These are phyloP conservation scores for Rhinocladiella mackenziei DNA, from an alignment of 2,329 filamentous ascomycete species.

Conservation along the genomic window DNA sequence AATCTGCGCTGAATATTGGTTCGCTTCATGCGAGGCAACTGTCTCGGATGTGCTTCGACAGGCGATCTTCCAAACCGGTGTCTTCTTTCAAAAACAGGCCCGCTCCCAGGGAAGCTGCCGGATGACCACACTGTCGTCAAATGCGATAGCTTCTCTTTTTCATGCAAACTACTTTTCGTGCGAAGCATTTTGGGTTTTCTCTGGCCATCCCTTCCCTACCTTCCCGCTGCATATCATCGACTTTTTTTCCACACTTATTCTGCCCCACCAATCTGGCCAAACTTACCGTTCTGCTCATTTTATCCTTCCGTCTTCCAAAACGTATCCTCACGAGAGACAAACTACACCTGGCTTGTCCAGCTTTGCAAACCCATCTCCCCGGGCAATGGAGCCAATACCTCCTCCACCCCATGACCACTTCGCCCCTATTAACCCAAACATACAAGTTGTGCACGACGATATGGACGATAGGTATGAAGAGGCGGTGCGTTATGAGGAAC, in stretches of 20 bases:
- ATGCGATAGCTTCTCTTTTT: too few relatives aligned
- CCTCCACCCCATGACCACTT: slow-evolving; percentile 21
- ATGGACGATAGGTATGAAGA: slow-evolving; percentile 9
- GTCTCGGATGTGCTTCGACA: slow-evolving; percentile 9
- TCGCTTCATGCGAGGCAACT: slow-evolving; percentile 15
- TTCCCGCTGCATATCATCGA: slow-evolving; percentile 5
- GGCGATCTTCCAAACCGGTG: slow-evolving; percentile 9
- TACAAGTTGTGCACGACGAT: slow-evolving; percentile 6
- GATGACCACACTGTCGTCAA: too few relatives aligned
- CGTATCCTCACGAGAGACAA: slow-evolving; percentile 18
- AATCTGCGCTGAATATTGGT: not conserved
- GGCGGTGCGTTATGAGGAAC: slow-evolving; percentile 15
- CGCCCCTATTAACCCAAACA: slow-evolving; percentile 11
- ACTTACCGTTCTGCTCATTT: slow-evolving; percentile 6
- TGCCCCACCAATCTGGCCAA: slow-evolving; percentile 13
- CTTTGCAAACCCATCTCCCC: slow-evolving; percentile 3
- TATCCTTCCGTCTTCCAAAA: slow-evolving; percentile 7
- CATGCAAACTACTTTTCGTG: too few relatives aligned
- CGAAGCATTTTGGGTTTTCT: too few relatives aligned
- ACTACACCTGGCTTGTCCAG: slow-evolving; percentile 20
- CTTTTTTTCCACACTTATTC: slow-evolving; percentile 4
- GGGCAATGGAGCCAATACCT: slow-evolving; percentile 19
- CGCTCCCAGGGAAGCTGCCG: not conserved
- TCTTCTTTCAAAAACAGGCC: not conserved
- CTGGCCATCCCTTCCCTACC: not conserved